phyloP scores from a whole-genome alignment of 306 rosid genomes.

The Glycine soja region DNA sequence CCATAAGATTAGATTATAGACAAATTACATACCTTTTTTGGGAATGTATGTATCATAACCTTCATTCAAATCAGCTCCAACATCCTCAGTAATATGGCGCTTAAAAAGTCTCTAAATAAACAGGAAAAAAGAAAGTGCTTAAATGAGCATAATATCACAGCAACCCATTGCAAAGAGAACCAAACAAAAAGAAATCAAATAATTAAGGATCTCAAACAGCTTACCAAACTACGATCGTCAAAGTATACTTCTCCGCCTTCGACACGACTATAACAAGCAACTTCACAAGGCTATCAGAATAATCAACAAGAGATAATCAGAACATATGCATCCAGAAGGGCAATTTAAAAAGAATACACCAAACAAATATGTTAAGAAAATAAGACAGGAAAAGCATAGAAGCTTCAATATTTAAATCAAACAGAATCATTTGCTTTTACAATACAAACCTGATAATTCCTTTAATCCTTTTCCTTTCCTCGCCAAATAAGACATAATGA shows the following conservation, averaged over 20 bases:
- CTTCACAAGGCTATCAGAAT: constrained; percentile 76
- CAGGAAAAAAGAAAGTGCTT: constrained; percentile 30
- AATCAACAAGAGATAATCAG: constrained; percentile 43
- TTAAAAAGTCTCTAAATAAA: constrained; percentile 86
- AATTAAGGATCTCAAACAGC: constrained; percentile 39
- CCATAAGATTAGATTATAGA: neutral
- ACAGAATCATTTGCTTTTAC: constrained; percentile 26
- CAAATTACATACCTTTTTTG: constrained; percentile 65
- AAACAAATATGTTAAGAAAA: neutral
- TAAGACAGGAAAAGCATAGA: constrained; percentile 21
- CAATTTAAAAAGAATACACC: constrained; percentile 17
- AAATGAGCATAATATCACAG: constrained; percentile 20
- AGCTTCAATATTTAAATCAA: constrained; percentile 20
- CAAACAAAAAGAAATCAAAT: neutral
- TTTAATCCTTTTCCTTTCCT: constrained; percentile 17
- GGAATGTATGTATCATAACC: constrained; percentile 82
- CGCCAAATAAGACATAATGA: neutral
- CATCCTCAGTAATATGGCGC: constrained; percentile 86
- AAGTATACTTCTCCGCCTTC: constrained; percentile 90
- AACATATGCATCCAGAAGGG: neutral
- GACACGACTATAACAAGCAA: constrained; percentile 89
- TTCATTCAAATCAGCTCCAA: constrained; percentile 87
- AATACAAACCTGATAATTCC: neutral
- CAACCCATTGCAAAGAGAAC: constrained; percentile 8
- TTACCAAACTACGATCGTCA: constrained; percentile 89